Percentiles rank a stretch among this genome's conserved stretches.
phyloP scores from a whole-genome alignment of 805 yeast species.

The Nakazawaea sp. region DNA sequence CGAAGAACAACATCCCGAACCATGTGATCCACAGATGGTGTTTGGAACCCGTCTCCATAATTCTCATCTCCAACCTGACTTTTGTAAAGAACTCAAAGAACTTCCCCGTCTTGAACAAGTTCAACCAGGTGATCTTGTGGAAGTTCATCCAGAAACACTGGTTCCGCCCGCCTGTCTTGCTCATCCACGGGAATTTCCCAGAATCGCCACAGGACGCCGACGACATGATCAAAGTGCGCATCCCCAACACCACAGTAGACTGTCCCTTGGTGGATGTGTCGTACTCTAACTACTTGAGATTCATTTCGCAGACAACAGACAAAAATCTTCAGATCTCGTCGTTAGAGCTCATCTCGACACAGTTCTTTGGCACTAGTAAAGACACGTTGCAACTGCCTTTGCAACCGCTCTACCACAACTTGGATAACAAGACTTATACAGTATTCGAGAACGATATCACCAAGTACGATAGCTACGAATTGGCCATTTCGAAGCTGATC shows the following conservation, averaged over 20 bases:
- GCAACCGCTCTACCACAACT: conserved; percentile 57
- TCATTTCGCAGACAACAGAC: conserved; percentile 15
- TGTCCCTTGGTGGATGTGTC: conserved; percentile 20
- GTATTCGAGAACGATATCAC: conserved; percentile 63
- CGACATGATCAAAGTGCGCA: background rate
- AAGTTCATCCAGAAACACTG: conserved; percentile 35
- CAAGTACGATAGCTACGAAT: conserved; percentile 64
- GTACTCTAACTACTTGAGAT: conserved; percentile 22
- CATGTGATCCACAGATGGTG: conserved; percentile 54
- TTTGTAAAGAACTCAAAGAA: conserved; percentile 54
- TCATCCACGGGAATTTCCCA: conserved; percentile 50
- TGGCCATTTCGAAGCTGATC: conserved; percentile 40
- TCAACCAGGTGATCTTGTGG: conserved; percentile 42
- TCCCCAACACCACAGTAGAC: background rate
- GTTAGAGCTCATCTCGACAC: conserved; percentile 19
- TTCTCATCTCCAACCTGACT: conserved; percentile 47
- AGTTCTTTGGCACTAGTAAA: conserved; percentile 2
- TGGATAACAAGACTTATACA: conserved; percentile 55
- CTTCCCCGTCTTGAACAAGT: conserved; percentile 59
- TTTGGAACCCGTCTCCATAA: conserved; percentile 57
- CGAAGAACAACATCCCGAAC: conserved; percentile 48
- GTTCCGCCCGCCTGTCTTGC: conserved; percentile 31
- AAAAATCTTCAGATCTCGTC: conserved; percentile 21
- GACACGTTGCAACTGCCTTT: conserved; percentile 42
- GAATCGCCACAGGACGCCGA: conserved; percentile 12